These are phyloP conservation scores for Triangularia verruculosa DNA, from an alignment of 2,329 filamentous ascomycete genomes.

Conservation along the genomic window DNA sequence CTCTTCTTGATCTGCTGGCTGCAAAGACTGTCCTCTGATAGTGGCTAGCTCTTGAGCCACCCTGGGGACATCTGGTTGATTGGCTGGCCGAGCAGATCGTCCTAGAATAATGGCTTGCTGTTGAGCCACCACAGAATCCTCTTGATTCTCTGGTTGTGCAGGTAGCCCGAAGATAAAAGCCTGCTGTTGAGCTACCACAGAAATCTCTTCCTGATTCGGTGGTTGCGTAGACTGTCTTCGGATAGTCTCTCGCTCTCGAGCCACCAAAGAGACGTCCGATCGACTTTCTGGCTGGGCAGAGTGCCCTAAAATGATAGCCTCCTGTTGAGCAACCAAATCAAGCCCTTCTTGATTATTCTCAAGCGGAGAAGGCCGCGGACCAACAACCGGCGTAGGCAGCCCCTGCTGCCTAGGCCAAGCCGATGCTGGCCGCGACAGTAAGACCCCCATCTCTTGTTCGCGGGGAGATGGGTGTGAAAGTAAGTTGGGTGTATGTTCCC, in stretches of 20 bases:
- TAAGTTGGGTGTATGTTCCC: not conserved
- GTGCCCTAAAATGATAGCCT: too few species aligned
- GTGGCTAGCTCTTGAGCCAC: too few species aligned
- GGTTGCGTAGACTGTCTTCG: not conserved
- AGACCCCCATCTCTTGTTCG: not conserved
- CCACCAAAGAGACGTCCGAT: too few species aligned
- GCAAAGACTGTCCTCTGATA: not conserved
- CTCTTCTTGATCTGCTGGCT: not conserved
- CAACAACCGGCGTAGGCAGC: not conserved
- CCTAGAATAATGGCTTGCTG: too few species aligned
- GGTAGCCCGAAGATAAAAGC: not conserved
- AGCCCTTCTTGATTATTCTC: not conserved
- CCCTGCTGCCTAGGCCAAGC: not conserved
- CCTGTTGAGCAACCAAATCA: too few species aligned
- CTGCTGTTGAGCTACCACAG: not conserved
- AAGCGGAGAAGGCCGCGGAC: not conserved
- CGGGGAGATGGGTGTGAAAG: not conserved
- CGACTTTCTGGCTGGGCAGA: too few species aligned
- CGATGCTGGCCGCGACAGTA: not conserved
- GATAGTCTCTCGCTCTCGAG: too few species aligned
- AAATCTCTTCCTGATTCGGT: not conserved
- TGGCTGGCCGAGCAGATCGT: too few species aligned
- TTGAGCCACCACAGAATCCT: too few species aligned
- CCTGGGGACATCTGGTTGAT: too few species aligned
- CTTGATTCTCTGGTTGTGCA: not conserved